Evolutionary conservation across 345 rosid species (phyloP).

Genomic region (Moringa oleifera): DNA sequence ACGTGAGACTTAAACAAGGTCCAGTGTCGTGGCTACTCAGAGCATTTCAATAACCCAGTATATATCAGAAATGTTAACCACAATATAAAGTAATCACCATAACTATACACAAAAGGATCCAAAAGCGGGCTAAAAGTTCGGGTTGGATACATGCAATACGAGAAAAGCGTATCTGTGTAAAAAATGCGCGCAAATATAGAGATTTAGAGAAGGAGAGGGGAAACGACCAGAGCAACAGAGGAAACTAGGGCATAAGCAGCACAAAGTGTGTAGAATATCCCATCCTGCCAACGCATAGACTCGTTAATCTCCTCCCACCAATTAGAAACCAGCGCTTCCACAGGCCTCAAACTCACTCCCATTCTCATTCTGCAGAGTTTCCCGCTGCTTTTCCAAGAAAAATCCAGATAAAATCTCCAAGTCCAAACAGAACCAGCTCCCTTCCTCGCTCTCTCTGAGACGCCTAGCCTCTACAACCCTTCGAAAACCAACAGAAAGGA

Average conservation of each 20-base stretch:
- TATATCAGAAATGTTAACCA: too few species aligned
- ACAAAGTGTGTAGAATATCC: conserved; percentile 81
- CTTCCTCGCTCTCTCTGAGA: conserved; percentile 6
- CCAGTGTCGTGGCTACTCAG: too few species aligned
- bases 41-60: too few species aligned
- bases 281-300: conserved; percentile 88
- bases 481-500: conserved; percentile 13
- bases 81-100: too few species aligned
- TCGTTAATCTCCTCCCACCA: conserved; percentile 96
- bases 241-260: conserved; percentile 94
- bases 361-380: neutral
- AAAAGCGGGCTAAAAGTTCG: too few species aligned
- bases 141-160: too few species aligned
- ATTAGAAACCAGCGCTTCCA: conserved; percentile 22
- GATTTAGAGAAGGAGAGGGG: conserved; percentile 4
- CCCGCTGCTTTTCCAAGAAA: neutral
- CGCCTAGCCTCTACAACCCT: conserved; percentile 14
- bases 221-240: conserved; percentile 59
- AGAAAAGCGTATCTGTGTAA: too few species aligned
- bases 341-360: conserved; percentile 15
- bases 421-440: neutral
- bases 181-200: neutral
- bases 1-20: too few species aligned
- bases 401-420: conserved; percentile 8
- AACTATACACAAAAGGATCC: too few species aligned